A percentile compares a stretch with the other conserved stretches of the same genome.
phyloP scores from a whole-genome alignment of 371 early-diverging fungal genomes.

The Mortierella sp. region DNA sequence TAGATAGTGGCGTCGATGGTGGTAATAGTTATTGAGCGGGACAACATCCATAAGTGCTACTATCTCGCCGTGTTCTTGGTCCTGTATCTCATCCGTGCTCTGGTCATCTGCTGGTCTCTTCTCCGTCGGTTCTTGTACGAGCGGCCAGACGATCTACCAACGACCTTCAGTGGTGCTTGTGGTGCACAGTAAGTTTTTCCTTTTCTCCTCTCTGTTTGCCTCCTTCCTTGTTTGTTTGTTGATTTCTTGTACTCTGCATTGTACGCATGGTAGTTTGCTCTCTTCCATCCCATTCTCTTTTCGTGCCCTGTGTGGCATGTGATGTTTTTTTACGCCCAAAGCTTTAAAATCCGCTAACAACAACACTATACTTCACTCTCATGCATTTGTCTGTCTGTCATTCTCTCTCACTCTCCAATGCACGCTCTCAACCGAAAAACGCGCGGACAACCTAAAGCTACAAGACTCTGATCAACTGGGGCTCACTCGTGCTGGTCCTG shows the following conservation, averaged over 20 bases:
- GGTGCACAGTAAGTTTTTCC: slow-evolving; percentile 47
- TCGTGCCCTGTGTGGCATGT: slow-evolving; percentile 7
- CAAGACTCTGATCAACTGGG: slow-evolving; percentile 57
- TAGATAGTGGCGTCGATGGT: slow-evolving; percentile 34
- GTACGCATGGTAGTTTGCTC: not conserved
- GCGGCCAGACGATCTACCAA: slow-evolving; percentile 51
- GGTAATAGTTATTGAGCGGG: slow-evolving; percentile 32
- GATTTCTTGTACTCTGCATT: slow-evolving; percentile 2
- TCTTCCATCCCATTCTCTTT: not conserved
- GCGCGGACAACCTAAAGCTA: slow-evolving; percentile 23
- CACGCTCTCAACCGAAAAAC: slow-evolving; percentile 8
- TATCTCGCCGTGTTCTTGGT: slow-evolving; percentile 32
- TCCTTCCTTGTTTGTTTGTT: slow-evolving; percentile 11
- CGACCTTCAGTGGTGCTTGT: slow-evolving; percentile 34
- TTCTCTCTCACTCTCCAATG: not conserved
- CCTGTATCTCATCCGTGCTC: slow-evolving; percentile 39
- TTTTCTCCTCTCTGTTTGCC: not conserved
- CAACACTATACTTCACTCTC: not conserved
- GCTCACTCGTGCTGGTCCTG: slow-evolving; percentile 41
- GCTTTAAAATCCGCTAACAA: not conserved
- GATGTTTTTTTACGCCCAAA: slow-evolving; percentile 10
- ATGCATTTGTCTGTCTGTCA: too few species aligned
- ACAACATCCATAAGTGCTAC: slow-evolving; percentile 21
- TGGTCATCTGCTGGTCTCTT: slow-evolving; percentile 26
- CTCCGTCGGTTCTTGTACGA: slow-evolving; percentile 45